phyloP scores from a whole-genome alignment of 495 filamentous ascomycete species.

The Aspergillus panamensis region DNA sequence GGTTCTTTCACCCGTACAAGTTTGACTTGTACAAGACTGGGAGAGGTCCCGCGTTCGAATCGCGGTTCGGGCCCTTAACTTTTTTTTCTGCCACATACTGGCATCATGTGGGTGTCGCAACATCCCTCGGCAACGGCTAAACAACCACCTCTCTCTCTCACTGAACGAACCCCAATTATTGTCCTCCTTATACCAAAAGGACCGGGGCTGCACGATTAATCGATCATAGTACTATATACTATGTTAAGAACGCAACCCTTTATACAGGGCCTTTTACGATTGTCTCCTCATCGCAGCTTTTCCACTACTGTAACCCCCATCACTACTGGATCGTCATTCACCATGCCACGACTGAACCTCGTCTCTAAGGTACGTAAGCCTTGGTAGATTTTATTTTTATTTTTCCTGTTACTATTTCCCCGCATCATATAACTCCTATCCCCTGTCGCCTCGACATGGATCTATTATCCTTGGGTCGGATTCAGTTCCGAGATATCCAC shows the following conservation, averaged over 20 bases:
- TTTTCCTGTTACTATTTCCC: not conserved
- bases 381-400: not conserved
- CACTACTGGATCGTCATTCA: not conserved
- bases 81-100: no score
- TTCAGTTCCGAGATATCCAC: not conserved
- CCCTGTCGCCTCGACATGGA: not conserved
- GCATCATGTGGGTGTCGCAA: no score
- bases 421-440: not conserved
- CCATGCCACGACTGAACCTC: slow-evolving; percentile 37
- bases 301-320: not conserved
- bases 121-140: not conserved
- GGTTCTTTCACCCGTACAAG: no score
- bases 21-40: no score
- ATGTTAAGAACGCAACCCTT: not conserved
- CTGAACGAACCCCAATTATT: not conserved
- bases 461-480: not conserved
- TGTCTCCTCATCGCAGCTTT: slow-evolving; percentile 8
- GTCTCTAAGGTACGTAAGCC: slow-evolving; percentile 29
- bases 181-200: no score
- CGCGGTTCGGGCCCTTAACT: no score
- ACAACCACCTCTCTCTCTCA: not conserved
- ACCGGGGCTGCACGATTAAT: not conserved
- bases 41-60: no score
- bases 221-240: not conserved
- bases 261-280: not conserved